A percentile compares a stretch with the other conserved stretches of the same genome.
Conservation (phyloP, 371 early-diverging fungal species). For the Dinochytrium kinnereticum region DNA sequence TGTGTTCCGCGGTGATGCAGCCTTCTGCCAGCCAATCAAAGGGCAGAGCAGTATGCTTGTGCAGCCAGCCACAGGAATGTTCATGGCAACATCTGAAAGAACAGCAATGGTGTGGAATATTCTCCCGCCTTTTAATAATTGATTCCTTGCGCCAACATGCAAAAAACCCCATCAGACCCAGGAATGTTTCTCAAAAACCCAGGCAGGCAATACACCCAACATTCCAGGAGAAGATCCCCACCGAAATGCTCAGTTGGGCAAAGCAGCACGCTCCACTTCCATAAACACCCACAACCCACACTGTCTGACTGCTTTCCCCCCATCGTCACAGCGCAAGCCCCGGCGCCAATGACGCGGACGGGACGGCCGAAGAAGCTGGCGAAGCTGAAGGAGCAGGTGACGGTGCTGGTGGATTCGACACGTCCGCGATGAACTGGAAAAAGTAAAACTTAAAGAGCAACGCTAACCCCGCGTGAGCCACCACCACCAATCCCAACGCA, state of each 20-base stretch:
- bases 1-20: no score
- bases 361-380: neutral
- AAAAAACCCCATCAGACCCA: neutral
- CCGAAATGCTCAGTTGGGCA: no score
- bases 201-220: no score
- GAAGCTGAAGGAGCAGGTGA: neutral
- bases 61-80: no score
- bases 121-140: no score
- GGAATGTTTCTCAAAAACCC: no score
- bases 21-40: no score
- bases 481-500: slow-evolving; percentile 69
- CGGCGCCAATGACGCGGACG: neutral
- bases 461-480: slow-evolving; percentile 73
- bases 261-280: neutral
- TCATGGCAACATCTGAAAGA: no score
- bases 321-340: neutral
- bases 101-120: no score
- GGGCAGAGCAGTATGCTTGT: no score
- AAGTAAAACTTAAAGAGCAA: slow-evolving; percentile 83
- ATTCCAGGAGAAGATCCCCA: no score
- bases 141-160: neutral
- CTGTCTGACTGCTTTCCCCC: no score
- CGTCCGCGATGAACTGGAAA: slow-evolving; percentile 47
- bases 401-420: neutral
- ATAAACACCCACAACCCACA: neutral